These are phyloP conservation scores for Neophaeococcomyces aloes DNA, from an alignment of 2,329 filamentous ascomycete species.

Conservation along the genomic window DNA sequence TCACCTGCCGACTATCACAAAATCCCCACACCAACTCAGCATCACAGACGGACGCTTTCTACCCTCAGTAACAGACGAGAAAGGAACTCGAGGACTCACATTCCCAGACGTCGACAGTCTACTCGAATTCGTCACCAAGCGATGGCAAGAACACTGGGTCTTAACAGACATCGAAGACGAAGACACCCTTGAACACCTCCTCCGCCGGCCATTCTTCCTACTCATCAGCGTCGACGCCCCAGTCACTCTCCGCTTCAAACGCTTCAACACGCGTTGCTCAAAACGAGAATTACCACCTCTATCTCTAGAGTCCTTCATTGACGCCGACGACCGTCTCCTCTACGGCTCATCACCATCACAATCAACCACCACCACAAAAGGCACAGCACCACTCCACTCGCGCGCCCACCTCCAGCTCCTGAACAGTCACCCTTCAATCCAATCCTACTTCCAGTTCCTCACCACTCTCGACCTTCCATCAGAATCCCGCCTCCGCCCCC, in stretches of 20 bases:
- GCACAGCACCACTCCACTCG: conserved; percentile 66
- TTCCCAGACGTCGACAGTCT: conserved; percentile 50
- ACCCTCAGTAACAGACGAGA: conserved; percentile 20
- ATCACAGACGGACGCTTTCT: conserved; percentile 12
- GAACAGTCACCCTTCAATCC: conserved; percentile 66
- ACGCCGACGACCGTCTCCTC: conserved; percentile 61
- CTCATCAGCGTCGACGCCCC: conserved; percentile 87
- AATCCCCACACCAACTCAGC: conserved; percentile 20
- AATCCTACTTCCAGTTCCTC: conserved; percentile 62
- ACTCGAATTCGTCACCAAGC: conserved; percentile 72
- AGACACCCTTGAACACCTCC: conserved; percentile 60
- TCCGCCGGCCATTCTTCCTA: conserved; percentile 80
- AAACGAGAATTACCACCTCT: conserved; percentile 40
- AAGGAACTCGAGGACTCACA: conserved; percentile 20
- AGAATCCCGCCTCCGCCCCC: conserved; percentile 68
- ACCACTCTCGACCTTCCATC: conserved; percentile 65
- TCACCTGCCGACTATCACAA: conserved; percentile 38
- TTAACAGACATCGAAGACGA: conserved; percentile 73
- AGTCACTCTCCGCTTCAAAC: conserved; percentile 68
- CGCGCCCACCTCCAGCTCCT: conserved; percentile 75
- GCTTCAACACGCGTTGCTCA: conserved; percentile 54
- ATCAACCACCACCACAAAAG: conserved; percentile 25
- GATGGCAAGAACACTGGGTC: conserved; percentile 77
- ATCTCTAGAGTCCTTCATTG: conserved; percentile 48
- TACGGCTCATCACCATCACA: conserved; percentile 44